These are phyloP conservation scores for Arthrobotrys megalospora DNA, from an alignment of 2,329 filamentous ascomycete species.

Conservation along the genomic window DNA sequence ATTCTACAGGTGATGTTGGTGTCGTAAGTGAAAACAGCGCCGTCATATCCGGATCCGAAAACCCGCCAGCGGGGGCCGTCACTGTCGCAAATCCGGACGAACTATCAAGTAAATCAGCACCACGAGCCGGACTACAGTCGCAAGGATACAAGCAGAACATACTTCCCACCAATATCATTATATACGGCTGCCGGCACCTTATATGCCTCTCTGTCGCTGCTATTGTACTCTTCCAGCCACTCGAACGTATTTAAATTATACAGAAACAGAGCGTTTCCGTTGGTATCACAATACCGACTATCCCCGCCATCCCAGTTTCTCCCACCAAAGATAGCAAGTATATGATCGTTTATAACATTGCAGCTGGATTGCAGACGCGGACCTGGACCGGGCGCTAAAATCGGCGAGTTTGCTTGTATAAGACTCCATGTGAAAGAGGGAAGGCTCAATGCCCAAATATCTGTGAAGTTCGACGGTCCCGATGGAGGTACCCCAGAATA, in stretches of 20 bases:
- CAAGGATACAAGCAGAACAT: background rate
- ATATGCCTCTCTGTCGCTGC: constrained; percentile 22
- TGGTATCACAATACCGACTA: constrained; percentile 35
- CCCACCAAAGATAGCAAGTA: constrained; percentile 39
- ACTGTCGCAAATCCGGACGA: constrained; percentile 45
- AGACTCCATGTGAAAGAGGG: constrained; percentile 50
- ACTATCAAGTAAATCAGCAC: constrained; percentile 3
- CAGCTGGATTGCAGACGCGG: constrained; percentile 41
- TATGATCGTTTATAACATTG: constrained; percentile 41
- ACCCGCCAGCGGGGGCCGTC: constrained; percentile 33
- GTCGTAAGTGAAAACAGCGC: constrained; percentile 23
- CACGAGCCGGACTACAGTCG: too few relatives aligned
- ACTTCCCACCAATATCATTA: constrained; percentile 50
- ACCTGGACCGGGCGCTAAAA: constrained; percentile 29
- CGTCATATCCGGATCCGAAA: constrained; percentile 33
- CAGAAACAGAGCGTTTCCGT: constrained; percentile 47
- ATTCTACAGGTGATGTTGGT: background rate
- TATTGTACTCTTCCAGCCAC: constrained; percentile 39
- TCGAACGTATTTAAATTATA: constrained; percentile 42
- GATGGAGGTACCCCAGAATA: constrained; percentile 32
- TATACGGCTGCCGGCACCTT: constrained; percentile 13
- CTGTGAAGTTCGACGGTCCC: constrained; percentile 13
- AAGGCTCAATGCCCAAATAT: constrained; percentile 46
- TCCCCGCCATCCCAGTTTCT: constrained; percentile 40
- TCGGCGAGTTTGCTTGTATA: constrained; percentile 37